Evolutionary conservation across 1,139 yeast species (phyloP), one percentile per base, ranked within the genome.

Genomic region (Debaryomyces sp.): DNA sequence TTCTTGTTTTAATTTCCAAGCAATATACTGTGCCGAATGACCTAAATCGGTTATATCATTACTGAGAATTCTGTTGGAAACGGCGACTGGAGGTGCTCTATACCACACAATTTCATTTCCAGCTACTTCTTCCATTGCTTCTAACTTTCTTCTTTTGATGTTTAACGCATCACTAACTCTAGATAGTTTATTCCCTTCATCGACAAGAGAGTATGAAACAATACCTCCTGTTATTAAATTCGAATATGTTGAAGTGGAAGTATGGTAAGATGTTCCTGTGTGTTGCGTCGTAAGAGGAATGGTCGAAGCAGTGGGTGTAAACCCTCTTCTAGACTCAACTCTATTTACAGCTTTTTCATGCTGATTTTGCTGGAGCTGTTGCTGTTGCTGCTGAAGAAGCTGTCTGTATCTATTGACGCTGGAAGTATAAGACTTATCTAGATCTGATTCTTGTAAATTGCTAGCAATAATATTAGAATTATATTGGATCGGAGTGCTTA

Each of bases 31-130:
- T 1, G 89, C 88, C 46, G 87, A 80, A 60, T 87, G 92, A 1
- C 92, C 92, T 44, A 85, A 63, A 41, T 65, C 64, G 47, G 58
- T 50, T n/a, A 56, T 57, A 44, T 54, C 54, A 44, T 59, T 54
- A 47, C 67, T 61, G 17, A 70, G 56, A 47, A 84, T 68, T 52
- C 87, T 73, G 58, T 78, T 81, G 2, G 80, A 68, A 15, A 85
- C 68, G 46, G 77, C 71, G 8, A 86, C 71, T 10, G 96, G 96
- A 6, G 96, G 91, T 2, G 94, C 82, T 53, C 89, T 78, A 66
- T 85, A 89, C 92, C 96, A 91, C 18, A 89, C 68, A 36, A 87
- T 71, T 48, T 86, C 87, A 27, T 72, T 86, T 85, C 32, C 71
- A 71, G 22, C 50, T 27, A 46, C 55, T 6, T 49, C 53, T 41